Evolutionary conservation across 352 stramenopile genomes (phyloP), one percentile per base, ranked within the genome.

Genomic region (Pythium graminicola): DNA sequence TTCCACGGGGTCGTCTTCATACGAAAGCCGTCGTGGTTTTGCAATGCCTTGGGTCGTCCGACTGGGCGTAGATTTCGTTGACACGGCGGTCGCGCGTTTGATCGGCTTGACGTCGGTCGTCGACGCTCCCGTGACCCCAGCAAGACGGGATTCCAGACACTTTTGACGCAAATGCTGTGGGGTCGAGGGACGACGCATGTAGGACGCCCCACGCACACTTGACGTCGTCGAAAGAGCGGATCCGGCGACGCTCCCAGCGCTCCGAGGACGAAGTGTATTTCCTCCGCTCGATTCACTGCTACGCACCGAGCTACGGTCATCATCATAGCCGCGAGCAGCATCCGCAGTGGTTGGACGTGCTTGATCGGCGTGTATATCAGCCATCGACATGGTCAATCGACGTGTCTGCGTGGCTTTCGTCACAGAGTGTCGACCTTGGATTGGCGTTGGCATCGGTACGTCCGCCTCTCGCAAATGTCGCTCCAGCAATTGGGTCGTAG

Each of bases 111-210:
- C 39, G 5, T 42, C 13, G 0, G 42, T 38, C 23, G 65, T 33
- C 28, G 45, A 29, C 9, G 42, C 4, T 14, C 62, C 52, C 1
- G 55, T 45, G 43, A 48, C 44, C 14, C 50, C 50, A 10, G 41
- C 50, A 28, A 72, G 49, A 28, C 77, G 63, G 9, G 69, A 82
- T 60, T 89, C 75, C 27, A 86, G 53, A 19, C 77, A 89, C 39
- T 89, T 85, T 35, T 84, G 77, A 4, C 77, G 67, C 16, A 89
- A 72, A 26, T 78, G 69, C 53, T 86, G 75, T 4, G 75, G 64
- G 4, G 71, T 86, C 27, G 75, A 66, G 16, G 75, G 71, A 5
- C 75, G 65, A 46, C 70, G 71, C 67, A 85, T 66, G 60, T 86
- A 89, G 9, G 73, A 62, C 16, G 71, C 77, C 4, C 77, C 61